A percentile compares a stretch with the other conserved stretches of the same genome.
These are phyloP conservation scores for Lactarius vividus DNA, from an alignment of 768 basidiomycete genomes.

Conservation along the genomic window DNA sequence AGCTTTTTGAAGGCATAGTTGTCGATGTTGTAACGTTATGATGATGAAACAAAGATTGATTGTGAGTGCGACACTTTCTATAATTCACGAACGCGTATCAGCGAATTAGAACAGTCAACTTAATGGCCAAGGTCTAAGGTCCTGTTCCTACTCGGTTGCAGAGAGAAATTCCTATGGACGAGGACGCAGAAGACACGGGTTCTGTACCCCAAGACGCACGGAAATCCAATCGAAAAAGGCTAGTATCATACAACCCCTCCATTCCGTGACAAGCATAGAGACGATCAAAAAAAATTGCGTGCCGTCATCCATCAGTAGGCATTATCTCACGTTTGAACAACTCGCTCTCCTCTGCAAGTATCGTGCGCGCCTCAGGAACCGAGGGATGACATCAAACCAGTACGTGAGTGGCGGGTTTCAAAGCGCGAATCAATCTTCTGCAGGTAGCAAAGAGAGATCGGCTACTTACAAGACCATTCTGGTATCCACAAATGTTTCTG, in stretches of 20 bases:
- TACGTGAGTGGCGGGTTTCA: constrained; percentile 3
- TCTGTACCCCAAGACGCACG: too few species aligned
- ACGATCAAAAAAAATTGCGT: too few species aligned
- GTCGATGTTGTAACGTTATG: background rate
- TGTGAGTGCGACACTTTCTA: background rate
- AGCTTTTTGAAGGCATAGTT: background rate
- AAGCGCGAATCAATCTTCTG: background rate
- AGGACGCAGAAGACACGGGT: too few species aligned
- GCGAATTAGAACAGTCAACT: background rate
- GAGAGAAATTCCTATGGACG: too few species aligned
- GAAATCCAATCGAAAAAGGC: too few species aligned
- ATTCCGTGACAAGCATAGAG: too few species aligned
- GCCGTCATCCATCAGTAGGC: background rate
- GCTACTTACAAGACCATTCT: constrained; percentile 25
- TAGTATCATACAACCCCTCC: background rate
- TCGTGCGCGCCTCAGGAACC: constrained; percentile 7
- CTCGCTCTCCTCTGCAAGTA: constrained; percentile 14
- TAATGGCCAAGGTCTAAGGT: background rate
- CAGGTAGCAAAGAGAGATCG: background rate
- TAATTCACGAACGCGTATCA: background rate
- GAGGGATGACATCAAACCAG: constrained; percentile 6
- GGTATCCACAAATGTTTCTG: background rate
- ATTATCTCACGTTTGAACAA: background rate
- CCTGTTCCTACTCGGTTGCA: too few species aligned
- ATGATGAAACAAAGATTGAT: background rate